Evolutionary conservation across 768 basidiomycete genomes (phyloP), one percentile per base, ranked within the genome.

Genomic region (Brasilioporus rufonigricans): DNA sequence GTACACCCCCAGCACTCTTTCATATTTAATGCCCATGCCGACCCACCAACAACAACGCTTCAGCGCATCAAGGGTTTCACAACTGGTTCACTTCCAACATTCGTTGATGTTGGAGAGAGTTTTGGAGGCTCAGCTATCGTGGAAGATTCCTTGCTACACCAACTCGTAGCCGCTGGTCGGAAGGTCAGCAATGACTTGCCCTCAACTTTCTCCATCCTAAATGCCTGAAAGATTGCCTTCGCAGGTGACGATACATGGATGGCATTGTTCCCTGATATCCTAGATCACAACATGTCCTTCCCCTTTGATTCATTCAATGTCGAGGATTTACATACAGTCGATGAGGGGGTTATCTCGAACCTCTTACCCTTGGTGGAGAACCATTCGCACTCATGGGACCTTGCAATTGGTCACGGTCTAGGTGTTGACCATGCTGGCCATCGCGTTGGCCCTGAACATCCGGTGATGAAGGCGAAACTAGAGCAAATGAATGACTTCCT

Each of bases 211-310:
- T 48, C 24, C n/a, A 49, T 40, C 57, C 50, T 44, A 45, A 47
- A 58, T 41, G 7, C 52, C 32, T 55, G 53, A 72, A 75, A 89
- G 81, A 73, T 91, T 48, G 91, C 89, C 1, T 89, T 98, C 68
- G 92, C 92, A 85, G 96, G 97, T 0, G 96, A 98, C 65, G 93
- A 98, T 69, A 99, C 97, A 0, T 99, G 97, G 97, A 82, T 89
- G 71, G 81, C 86, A 1, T 81, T 95, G 13, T 99, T 94, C 65
- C 92, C 95, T 0, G 74, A 80, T 49, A 74, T 83, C 5, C 93
- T 98, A 61, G 76, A 80, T 27, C 69, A 75, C 14, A 85, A 90
- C 63, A 84, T 89, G 77, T 78, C 87, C 1, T 88, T 84, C 65
- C 87, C 95, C 0, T 98, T 85, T 67, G 95, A 97, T 71, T 97